These are phyloP conservation scores for Candida methanosorbosa DNA, from an alignment of 805 yeast genomes.

Conservation along the genomic window DNA sequence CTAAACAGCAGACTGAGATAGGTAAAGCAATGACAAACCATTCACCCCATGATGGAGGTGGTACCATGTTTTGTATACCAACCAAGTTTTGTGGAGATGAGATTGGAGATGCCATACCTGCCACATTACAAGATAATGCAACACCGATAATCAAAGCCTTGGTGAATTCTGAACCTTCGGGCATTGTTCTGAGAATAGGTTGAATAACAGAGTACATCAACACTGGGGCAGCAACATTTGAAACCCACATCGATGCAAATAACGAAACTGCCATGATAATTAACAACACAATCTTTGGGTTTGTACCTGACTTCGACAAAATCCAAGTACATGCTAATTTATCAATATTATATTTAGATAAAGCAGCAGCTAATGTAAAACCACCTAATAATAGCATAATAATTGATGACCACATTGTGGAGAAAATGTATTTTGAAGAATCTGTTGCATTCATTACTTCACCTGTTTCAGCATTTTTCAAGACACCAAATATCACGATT, in stretches of 20 bases:
- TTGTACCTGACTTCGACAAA: conserved; percentile 75
- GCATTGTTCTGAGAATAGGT: conserved; percentile 78
- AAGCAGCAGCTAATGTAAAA: conserved; percentile 88
- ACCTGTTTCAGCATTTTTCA: conserved; percentile 45
- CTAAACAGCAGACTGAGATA: conserved; percentile 52
- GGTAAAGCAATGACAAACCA: conserved; percentile 92
- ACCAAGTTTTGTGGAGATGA: conserved; percentile 95
- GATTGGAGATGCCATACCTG: conserved; percentile 97
- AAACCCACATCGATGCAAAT: conserved; percentile 89
- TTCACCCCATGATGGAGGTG: conserved; percentile 78
- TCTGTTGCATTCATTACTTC: conserved; percentile 50
- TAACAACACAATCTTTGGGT: conserved; percentile 67
- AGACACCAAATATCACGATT: conserved; percentile 62
- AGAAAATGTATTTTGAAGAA: conserved; percentile 71
- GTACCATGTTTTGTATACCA: conserved; percentile 81
- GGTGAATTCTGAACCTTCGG: conserved; percentile 68
- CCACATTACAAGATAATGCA: conserved; percentile 87
- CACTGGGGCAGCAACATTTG: conserved; percentile 97
- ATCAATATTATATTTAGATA: conserved; percentile 86
- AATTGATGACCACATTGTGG: conserved; percentile 93
- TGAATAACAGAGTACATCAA: conserved; percentile 85
- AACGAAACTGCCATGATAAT: conserved; percentile 83
- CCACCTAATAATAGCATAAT: conserved; percentile 89
- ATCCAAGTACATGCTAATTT: conserved; percentile 77
- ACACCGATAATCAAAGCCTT: conserved; percentile 84